These are phyloP conservation scores for Naganishia kalamii DNA, from an alignment of 768 basidiomycete species.

Conservation along the genomic window DNA sequence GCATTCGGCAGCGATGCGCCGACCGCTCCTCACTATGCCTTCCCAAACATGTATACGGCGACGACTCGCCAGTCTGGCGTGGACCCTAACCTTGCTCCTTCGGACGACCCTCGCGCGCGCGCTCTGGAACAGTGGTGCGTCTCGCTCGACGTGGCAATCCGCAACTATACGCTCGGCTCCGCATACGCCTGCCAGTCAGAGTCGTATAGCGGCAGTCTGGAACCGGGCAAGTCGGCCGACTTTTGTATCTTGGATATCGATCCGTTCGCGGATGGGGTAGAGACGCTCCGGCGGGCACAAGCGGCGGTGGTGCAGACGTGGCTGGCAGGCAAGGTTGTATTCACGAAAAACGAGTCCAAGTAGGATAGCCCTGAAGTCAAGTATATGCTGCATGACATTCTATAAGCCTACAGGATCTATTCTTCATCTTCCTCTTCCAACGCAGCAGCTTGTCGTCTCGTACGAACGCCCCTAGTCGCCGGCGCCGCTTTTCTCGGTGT, in stretches of 20 bases:
- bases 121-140: not conserved
- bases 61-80: constrained; percentile 25
- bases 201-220: not conserved
- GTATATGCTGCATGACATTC: too few relatives aligned
- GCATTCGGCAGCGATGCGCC: constrained; percentile 29
- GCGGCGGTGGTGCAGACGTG: constrained; percentile 23
- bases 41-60: constrained; percentile 28
- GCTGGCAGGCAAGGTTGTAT: constrained; percentile 16
- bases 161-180: not conserved
- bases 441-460: constrained; percentile 2
- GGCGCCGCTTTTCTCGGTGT: not conserved
- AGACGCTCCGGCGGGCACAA: constrained; percentile 24
- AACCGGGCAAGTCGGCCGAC: constrained; percentile 16
- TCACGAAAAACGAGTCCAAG: not conserved
- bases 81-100: constrained; percentile 11
- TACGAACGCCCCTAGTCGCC: not conserved
- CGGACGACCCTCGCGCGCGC: not conserved
- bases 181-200: not conserved
- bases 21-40: constrained; percentile 24
- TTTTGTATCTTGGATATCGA: constrained; percentile 26
- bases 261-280: constrained; percentile 26
- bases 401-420: not conserved
- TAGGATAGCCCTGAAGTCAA: not conserved
- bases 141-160: constrained; percentile 2
- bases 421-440: constrained; percentile 12